Conservation (phyloP, 306 rosid genomes). For the Quercus aquifolioides region DNA sequence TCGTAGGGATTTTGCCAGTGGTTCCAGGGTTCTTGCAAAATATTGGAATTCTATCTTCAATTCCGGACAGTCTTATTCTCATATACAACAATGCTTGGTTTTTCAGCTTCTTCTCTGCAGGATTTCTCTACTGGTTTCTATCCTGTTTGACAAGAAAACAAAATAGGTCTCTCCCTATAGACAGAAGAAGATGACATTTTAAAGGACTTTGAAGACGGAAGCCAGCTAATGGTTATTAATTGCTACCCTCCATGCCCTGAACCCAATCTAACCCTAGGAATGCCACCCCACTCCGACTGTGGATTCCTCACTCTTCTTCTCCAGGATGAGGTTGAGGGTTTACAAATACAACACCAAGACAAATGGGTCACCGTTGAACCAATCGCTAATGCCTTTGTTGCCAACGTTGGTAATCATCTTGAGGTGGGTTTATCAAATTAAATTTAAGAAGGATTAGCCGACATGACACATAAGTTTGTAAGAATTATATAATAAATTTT, state of each 20-base stretch:
- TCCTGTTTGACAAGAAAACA: conserved; percentile 35
- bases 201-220: conserved; percentile 57
- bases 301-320: conserved; percentile 86
- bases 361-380: conserved; percentile 83
- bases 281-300: conserved; percentile 93
- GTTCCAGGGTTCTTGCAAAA: conserved; percentile 82
- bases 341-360: conserved; percentile 60
- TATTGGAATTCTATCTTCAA: conserved; percentile 39
- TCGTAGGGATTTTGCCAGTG: conserved; percentile 68
- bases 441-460: no score
- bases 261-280: conserved; percentile 81
- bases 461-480: no score
- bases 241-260: conserved; percentile 85
- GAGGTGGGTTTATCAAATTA: conserved; percentile 43
- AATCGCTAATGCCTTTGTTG: conserved; percentile 58
- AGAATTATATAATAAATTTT: no score
- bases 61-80: conserved; percentile 39
- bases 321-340: conserved; percentile 75
- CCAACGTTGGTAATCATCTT: conserved; percentile 89
- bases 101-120: conserved; percentile 69
- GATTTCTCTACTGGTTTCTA: conserved; percentile 55
- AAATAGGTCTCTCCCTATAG: conserved; percentile 4
- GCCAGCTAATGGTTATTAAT: conserved; percentile 81
- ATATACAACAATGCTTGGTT: conserved; percentile 91
- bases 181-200: conserved; percentile 30